Evolutionary conservation across 2,329 filamentous ascomycete genomes (phyloP), one percentile per base, ranked within the genome.

Genomic region (Penicillium verrucosum): DNA sequence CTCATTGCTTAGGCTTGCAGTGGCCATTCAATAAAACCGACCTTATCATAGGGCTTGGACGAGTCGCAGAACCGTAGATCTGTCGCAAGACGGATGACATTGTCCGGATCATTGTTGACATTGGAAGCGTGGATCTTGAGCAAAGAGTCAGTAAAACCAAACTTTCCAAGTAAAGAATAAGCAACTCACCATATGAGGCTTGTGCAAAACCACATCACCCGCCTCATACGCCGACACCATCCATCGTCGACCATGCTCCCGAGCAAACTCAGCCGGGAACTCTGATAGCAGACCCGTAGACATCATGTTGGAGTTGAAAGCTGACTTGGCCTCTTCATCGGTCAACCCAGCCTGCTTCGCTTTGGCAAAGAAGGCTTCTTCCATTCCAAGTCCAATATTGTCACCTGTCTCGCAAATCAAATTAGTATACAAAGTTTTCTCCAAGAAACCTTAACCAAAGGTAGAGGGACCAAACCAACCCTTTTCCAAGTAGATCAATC

Each of bases 231-330:
- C 78, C 60, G 71, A 82, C 68, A 75, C 81, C 70, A 77, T 74
- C 84, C 72, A 85, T 66, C 51, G 80, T 74, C 66, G 66, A 16
- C 69, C 76, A 54, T 80, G 73, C 3, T 73, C 70, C 25, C 73
- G 72, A 3, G 75, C 75, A 59, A 79, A 80, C 36, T 73, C 73
- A 21, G 72, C 73, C 1, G 82, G 79, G 0, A 75, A 77, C 30
- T 84, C 78, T 10, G 78, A 78, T 2, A 86, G 73, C 36, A 85
- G 67, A 0, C 82, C 83, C 0, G 76, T 81, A 0, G 74, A 71
- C 73, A 85, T 81, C 83, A 86, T 86, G 60, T 85, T 85, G 21
- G 76, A 73, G 60, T 86, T 86, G 66, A 83, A 85, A 2, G 78
- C 81, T 30, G 70, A 72, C 41, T 71, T 76, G 1, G 76, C 74